Evolutionary conservation across 2,329 filamentous ascomycete genomes (phyloP), one percentile per base, ranked within the genome.

Genomic region (Didymella glomerata): DNA sequence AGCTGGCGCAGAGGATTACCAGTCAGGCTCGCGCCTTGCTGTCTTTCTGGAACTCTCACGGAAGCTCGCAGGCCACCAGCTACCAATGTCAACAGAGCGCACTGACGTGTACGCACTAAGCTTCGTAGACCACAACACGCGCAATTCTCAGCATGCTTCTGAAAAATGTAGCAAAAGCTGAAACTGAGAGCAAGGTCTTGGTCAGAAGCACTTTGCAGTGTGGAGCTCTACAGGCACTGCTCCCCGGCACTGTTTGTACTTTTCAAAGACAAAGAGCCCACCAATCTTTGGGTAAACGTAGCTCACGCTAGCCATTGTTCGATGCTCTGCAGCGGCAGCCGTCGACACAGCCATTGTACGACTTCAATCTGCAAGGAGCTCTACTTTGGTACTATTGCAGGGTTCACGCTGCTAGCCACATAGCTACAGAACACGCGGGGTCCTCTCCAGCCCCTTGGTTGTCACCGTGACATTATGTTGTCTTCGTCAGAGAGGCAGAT

Each of bases 241-340:
- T 57, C 54, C 51, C 54, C 54, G 54, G 47, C 47, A 30, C 30
- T 50, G 40, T 40, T 41, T 27, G 22, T 11, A 20, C 14, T 10
- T 7, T 18, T 32, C 22, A 14, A 44, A 45, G 46, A 36, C 52
- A 44, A 48, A 48, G 44, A 48, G 30, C 25, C 27, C 38, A 34
- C 22, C 18, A 24, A 7, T 36, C 32, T 32, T 40, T 50, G 41
- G 32, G 40, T n/a, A 42, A 24, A 7, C n/a, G 18, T 32, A 46
- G 16, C 22, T 32, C 20, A 27, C 41, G 54, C 54, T 57, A 57
- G 48, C 48, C 54, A 47, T 47, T 57, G 41, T 57, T 41, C 40
- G 24, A n/a, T 44, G 38, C 20, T 22, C 24, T 44, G 38, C 40
- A 22, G 54, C 32, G 22, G 18, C 30, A 2, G 38, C 34, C 10